These are phyloP conservation scores for Melaleuca alternifolia DNA, from an alignment of 345 rosid genomes.

Conservation along the genomic window DNA sequence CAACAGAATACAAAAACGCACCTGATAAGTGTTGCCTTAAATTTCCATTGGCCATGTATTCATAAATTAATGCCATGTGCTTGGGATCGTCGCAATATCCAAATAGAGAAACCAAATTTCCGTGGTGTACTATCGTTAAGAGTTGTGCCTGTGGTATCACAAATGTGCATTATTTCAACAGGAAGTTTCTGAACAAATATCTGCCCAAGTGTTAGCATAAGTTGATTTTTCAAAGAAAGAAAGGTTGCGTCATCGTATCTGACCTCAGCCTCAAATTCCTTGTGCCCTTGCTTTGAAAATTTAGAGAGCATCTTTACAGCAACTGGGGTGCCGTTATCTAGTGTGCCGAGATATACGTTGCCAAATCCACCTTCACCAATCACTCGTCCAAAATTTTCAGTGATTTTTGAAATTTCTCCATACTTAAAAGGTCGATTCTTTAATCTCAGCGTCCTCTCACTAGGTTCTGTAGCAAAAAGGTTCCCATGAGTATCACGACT, in stretches of 20 bases:
- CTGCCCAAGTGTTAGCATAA: no score
- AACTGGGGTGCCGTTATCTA: slow-evolving; percentile 5
- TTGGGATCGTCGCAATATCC: slow-evolving; percentile 23
- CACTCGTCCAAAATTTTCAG: slow-evolving; percentile 1
- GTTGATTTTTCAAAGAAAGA: no score
- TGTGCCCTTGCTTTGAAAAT: slow-evolving; percentile 16
- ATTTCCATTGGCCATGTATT: slow-evolving; percentile 29
- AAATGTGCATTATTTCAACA: not conserved
- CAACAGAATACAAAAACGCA: not conserved
- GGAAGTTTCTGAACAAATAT: no score
- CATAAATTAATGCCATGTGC: slow-evolving; percentile 36
- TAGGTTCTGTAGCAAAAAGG: not conserved
- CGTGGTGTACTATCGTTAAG: slow-evolving; percentile 16
- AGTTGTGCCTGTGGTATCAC: slow-evolving; percentile 35
- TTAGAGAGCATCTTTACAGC: slow-evolving; percentile 19
- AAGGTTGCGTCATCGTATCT: not conserved
- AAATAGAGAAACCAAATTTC: slow-evolving; percentile 13
- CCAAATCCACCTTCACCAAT: slow-evolving; percentile 23
- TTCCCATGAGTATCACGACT: not conserved
- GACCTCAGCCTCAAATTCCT: slow-evolving; percentile 24
- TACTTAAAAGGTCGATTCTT: not conserved
- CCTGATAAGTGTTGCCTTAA: slow-evolving; percentile 17
- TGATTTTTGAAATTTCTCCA: not conserved
- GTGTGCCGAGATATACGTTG: slow-evolving; percentile 12
- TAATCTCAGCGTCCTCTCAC: not conserved